Conservation (phyloP, 768 basidiomycete genomes). For the Cystobasidium tubakii region DNA sequence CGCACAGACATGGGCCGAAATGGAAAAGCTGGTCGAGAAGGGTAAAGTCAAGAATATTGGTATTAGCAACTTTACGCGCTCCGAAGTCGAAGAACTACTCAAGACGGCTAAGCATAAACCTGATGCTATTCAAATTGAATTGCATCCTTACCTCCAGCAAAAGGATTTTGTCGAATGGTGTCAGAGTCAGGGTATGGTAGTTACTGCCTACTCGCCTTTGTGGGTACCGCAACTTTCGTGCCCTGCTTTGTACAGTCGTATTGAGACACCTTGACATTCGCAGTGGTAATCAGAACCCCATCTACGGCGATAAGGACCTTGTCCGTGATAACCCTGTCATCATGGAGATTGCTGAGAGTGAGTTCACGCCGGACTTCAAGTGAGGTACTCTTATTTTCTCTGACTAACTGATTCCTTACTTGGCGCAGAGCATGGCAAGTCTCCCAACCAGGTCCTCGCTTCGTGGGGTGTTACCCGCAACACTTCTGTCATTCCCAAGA, state of each 20-base stretch:
- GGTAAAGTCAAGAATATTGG: conserved; percentile 74
- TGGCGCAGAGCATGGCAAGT: conserved; percentile 14
- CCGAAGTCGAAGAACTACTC: conserved; percentile 31
- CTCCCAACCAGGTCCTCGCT: conserved; percentile 32
- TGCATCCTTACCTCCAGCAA: conserved; percentile 35
- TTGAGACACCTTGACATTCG: neutral
- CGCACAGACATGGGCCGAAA: conserved; percentile 57
- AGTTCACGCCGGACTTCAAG: neutral
- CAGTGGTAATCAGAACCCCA: conserved; percentile 37
- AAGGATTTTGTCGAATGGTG: conserved; percentile 29
- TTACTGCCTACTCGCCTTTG: conserved; percentile 36
- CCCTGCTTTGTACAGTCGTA: neutral
- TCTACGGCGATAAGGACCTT: conserved; percentile 35
- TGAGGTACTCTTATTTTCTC: too few species aligned
- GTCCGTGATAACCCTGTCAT: conserved; percentile 29
- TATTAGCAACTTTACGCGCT: conserved; percentile 55
- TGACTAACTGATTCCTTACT: neutral
- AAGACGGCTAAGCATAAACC: conserved; percentile 30
- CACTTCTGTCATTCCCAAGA: conserved; percentile 35
- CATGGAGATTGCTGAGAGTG: conserved; percentile 29
- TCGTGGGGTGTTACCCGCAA: conserved; percentile 36
- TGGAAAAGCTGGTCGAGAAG: conserved; percentile 59
- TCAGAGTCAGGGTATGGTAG: conserved; percentile 34
- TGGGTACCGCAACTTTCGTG: neutral
- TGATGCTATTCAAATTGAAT: conserved; percentile 23